These are phyloP conservation scores for Trametes punicea DNA, from an alignment of 768 basidiomycete species.

Conservation along the genomic window DNA sequence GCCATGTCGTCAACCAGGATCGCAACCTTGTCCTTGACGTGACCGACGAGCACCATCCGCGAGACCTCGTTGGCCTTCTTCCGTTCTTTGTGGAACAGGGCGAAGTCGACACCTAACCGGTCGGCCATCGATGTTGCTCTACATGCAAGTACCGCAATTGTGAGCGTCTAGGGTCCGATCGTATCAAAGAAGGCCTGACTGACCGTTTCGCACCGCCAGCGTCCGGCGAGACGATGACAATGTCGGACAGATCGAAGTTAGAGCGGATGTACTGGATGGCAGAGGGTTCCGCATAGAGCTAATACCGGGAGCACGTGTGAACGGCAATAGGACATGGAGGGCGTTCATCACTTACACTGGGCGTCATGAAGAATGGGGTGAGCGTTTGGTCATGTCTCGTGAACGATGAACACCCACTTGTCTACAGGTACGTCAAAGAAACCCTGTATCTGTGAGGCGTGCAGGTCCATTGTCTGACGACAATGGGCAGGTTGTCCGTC, in stretches of 20 bases:
- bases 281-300: constrained; percentile 96
- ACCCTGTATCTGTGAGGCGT: constrained; percentile 98
- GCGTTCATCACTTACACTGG: constrained; percentile 46
- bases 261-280: constrained; percentile 93
- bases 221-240: constrained; percentile 96
- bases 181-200: constrained; percentile 16
- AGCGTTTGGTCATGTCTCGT: constrained; percentile 10
- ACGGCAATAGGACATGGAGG: constrained; percentile 11
- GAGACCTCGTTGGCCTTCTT: constrained; percentile 95
- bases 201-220: constrained; percentile 98
- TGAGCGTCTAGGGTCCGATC: neutral
- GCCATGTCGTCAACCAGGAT: constrained; percentile 99
- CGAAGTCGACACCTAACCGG: constrained; percentile 94
- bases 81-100: constrained; percentile 98
- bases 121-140: constrained; percentile 98
- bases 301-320: constrained; percentile 14
- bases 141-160: constrained; percentile 10
- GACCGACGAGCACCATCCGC: constrained; percentile 93
- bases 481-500: neutral
- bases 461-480: constrained; percentile 91
- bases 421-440: constrained; percentile 99
- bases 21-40: constrained; percentile 87
- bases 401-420: constrained; percentile 65
- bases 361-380: constrained; percentile 7
- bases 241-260: constrained; percentile 78